phyloP scores from a whole-genome alignment of 805 yeast genomes.

The Kodamaea jinghongensis region DNA sequence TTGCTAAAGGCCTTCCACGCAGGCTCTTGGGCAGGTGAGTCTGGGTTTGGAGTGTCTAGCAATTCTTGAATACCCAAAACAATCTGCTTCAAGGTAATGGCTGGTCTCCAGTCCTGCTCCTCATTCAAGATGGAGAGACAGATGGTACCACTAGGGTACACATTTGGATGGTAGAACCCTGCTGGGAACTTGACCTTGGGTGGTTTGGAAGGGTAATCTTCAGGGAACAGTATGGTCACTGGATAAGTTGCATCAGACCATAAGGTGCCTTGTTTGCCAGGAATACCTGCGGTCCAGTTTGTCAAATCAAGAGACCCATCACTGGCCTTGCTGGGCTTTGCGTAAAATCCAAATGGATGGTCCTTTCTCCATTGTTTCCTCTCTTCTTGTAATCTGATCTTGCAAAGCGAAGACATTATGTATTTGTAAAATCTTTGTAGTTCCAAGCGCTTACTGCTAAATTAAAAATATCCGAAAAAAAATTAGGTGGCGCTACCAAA shows the following conservation, averaged over 20 bases:
- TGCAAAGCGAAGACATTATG: constrained; percentile 48
- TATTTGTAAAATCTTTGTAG: no score
- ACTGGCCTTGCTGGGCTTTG: constrained; percentile 75
- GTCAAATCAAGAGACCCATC: constrained; percentile 86
- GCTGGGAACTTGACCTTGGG: constrained; percentile 90
- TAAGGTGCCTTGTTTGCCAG: constrained; percentile 81
- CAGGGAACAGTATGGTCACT: constrained; percentile 75
- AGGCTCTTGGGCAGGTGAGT: constrained; percentile 96
- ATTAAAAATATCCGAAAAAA: not conserved
- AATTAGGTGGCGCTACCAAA: not conserved
- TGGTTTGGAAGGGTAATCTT: constrained; percentile 94
- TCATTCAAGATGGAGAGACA: constrained; percentile 92
- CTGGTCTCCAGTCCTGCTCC: constrained; percentile 97
- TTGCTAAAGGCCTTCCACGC: constrained; percentile 86
- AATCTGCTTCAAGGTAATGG: constrained; percentile 85
- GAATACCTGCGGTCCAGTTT: constrained; percentile 92
- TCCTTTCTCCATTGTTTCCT: constrained; percentile 98
- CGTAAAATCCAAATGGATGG: constrained; percentile 96
- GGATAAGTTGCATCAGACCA: constrained; percentile 95
- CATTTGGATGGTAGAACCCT: constrained; percentile 94
- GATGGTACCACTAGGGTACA: constrained; percentile 95
- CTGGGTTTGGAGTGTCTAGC: constrained; percentile 85
- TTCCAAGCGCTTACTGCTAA: not conserved
- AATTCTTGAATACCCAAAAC: constrained; percentile 90
- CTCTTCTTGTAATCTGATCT: constrained; percentile 87